A percentile compares a stretch with the other conserved stretches of the same genome.
phyloP scores from a whole-genome alignment of 306 rosid genomes.

The Arachis stenosperma region DNA sequence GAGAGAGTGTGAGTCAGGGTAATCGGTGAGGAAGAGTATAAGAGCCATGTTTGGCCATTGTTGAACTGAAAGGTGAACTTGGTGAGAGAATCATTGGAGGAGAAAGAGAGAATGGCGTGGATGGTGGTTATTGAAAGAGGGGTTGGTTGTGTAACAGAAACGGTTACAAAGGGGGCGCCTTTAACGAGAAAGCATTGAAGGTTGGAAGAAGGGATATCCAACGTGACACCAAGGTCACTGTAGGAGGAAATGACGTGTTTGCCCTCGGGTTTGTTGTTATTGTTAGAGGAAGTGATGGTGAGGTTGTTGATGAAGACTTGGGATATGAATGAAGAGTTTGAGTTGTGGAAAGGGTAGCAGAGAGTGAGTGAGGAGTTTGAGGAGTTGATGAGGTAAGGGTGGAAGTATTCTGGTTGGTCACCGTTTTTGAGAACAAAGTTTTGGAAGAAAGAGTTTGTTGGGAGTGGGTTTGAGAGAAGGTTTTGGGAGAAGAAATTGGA shows the following conservation, averaged over 20 bases:
- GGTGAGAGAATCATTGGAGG: constrained; percentile 54
- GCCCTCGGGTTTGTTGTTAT: constrained; percentile 30
- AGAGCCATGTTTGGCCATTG: constrained; percentile 84
- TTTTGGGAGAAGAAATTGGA: constrained; percentile 65
- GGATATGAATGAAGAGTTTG: constrained; percentile 47
- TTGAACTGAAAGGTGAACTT: constrained; percentile 63
- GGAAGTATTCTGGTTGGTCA: constrained; percentile 82
- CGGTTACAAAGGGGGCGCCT: constrained; percentile 81
- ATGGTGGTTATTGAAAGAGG: constrained; percentile 63
- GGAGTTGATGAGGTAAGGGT: constrained; percentile 80
- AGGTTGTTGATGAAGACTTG: constrained; percentile 72
- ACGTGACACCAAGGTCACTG: constrained; percentile 71
- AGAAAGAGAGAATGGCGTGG: constrained; percentile 65
- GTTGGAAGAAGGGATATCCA: constrained; percentile 75
- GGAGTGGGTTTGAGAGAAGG: constrained; percentile 70
- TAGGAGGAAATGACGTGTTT: constrained; percentile 65
- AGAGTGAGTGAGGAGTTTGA: constrained; percentile 62
- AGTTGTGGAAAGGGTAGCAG: constrained; percentile 66
- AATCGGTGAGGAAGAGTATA: constrained; percentile 66
- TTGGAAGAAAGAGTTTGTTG: constrained; percentile 94
- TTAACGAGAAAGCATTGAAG: constrained; percentile 71
- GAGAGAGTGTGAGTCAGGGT: constrained; percentile 46
- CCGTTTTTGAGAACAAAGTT: constrained; percentile 77
- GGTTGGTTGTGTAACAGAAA: constrained; percentile 49
- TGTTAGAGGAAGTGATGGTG: constrained; percentile 55